A percentile compares a stretch with the other conserved stretches of the same genome.
Evolutionary conservation across 495 filamentous ascomycete genomes (phyloP).

Genomic region (Oidiodendron maius): DNA sequence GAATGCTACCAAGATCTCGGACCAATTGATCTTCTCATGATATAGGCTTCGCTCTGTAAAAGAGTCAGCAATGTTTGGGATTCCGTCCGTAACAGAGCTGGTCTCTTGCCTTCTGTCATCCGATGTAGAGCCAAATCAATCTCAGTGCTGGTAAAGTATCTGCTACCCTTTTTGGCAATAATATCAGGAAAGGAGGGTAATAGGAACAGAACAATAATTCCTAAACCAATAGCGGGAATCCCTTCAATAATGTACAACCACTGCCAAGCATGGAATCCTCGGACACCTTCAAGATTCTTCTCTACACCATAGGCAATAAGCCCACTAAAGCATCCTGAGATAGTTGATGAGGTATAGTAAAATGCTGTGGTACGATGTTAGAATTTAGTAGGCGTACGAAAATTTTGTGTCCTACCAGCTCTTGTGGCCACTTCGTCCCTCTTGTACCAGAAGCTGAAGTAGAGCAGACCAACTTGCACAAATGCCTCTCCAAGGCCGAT

Average conservation of each 20-base stretch:
- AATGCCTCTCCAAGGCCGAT: slow-evolving; percentile 5
- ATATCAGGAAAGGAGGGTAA: slow-evolving; percentile 44
- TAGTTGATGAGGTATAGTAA: slow-evolving; percentile 20
- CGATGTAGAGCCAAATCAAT: slow-evolving; percentile 1
- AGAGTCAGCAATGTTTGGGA: background rate
- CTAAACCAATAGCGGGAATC: slow-evolving; percentile 24
- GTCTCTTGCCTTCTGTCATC: slow-evolving; percentile 1
- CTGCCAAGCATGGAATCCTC: slow-evolving; percentile 40
- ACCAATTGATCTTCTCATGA: background rate
- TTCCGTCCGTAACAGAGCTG: background rate
- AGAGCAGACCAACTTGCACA: background rate
- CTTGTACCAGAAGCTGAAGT: slow-evolving; percentile 8
- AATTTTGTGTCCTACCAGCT: slow-evolving; percentile 2
- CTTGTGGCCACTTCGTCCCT: slow-evolving; percentile 3
- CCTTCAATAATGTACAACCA: slow-evolving; percentile 46
- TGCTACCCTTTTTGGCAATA: background rate
- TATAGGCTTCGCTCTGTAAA: background rate
- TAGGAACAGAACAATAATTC: slow-evolving; percentile 31
- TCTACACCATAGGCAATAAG: slow-evolving; percentile 39
- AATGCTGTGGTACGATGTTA: slow-evolving; percentile 27
- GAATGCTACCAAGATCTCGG: background rate
- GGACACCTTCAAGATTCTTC: slow-evolving; percentile 33
- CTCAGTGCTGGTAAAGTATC: background rate
- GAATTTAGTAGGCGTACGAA: background rate
- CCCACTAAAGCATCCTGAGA: slow-evolving; percentile 49